Base-by-base conservation (phyloP, 2,329 filamentous ascomycete genomes). In the Scopulariopsis brevicaulis region DNA sequence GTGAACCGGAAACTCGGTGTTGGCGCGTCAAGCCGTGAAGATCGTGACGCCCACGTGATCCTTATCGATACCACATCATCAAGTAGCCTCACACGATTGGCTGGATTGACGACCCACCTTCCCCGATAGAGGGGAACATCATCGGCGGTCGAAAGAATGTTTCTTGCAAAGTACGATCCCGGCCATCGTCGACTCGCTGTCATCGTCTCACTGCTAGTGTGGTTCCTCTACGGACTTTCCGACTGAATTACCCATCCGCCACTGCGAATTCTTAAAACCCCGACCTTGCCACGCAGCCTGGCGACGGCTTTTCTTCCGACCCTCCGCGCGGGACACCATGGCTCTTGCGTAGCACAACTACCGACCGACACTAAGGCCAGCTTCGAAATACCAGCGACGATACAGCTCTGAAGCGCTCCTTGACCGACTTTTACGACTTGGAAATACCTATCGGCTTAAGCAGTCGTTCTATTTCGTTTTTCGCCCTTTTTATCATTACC, bases 31-130 rank as follows among this genome's bases (percentile, higher is more conserved):
- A 32, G 28, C 28, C 28, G 28, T 32, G 28, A 32, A 32, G 28
- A 32, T 22, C n/a, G 10, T 50, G 28, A 58, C 60, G 51, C 25
- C n/a, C n/a, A 55, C 25, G 54, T 59, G 54, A 55, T 53, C n/a
- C 22, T 58, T 58, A 53, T 58, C 56, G 56, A 58, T 58, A 53
- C 14, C 10, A 48, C 4, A 48, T 48, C 18, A n/a, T n/a, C 4
- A 11, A 15, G 18, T 50, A 6, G 20, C 46, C 11, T 5, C 46
- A 6, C n/a, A 11, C 11, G 20, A 50, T 50, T 50, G 40, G 40
- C 40, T 46, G 7, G 40, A 46, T n/a, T 15, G 40, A 6, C 1
- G 40, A n/a, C 15, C 40, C 40, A 15, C 15, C 40, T n/a, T n/a
- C 15, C 40, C 28, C 28, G 28, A 32, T 40, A 50, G 46, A 50